A percentile compares a stretch with the other conserved stretches of the same genome.
Evolutionary conservation across 331 rosid species (phyloP).

Genomic region (Quercus lobata): DNA sequence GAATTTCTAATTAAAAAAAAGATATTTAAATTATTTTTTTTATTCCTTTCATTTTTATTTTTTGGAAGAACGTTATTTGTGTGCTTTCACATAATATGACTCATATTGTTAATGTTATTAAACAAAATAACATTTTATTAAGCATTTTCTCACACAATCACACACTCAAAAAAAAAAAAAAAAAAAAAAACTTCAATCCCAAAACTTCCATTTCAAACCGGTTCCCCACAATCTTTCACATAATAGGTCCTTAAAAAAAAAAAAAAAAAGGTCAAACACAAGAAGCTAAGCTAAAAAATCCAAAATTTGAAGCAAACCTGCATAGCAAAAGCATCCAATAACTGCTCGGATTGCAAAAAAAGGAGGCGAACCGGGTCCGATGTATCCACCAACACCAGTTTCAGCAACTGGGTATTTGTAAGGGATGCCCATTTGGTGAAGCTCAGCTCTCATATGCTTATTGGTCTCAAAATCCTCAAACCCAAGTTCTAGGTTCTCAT

Average conservation of each 20-base stretch:
- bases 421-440: accelerated
- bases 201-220: no score
- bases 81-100: no score
- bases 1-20: no score
- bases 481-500: constrained; percentile 62
- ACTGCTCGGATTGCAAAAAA: constrained; percentile 73
- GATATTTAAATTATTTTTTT: no score
- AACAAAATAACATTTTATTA: no score
- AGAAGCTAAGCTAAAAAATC: background rate
- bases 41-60: no score
- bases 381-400: constrained; percentile 54
- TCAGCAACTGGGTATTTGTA: constrained; percentile 44
- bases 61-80: no score
- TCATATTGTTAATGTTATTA: no score
- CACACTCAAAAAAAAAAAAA: no score
- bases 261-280: background rate
- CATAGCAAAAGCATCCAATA: constrained; percentile 62
- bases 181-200: no score
- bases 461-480: constrained; percentile 56
- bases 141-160: no score
- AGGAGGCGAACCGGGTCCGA: constrained; percentile 54
- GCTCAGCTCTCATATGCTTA: no score
- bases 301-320: constrained; percentile 31
- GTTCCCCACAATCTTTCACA: background rate
- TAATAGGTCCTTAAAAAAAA: background rate